phyloP scores from a whole-genome alignment of 2,329 filamentous ascomycete genomes.

The Cladosporium sp. region DNA sequence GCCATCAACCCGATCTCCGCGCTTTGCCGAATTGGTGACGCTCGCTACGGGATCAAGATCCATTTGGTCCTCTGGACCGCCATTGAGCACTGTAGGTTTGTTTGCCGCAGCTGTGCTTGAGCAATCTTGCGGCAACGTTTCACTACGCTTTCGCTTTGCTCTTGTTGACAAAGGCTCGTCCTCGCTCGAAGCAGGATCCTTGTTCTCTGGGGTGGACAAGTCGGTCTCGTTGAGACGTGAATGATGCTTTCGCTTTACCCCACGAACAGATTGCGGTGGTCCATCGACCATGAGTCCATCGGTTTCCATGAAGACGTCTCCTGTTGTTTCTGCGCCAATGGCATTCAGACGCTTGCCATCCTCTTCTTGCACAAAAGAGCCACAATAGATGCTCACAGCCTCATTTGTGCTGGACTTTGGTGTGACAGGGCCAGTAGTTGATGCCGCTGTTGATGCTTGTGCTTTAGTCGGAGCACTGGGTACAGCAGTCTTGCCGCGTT shows the following conservation, averaged over 20 bases:
- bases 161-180: slow-evolving; percentile 16
- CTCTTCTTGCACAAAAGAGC: not conserved
- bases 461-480: not conserved
- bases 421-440: not conserved
- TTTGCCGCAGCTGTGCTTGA: not conserved
- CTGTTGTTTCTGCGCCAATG: not conserved
- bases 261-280: not conserved
- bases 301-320: not conserved
- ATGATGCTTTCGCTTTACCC: not conserved
- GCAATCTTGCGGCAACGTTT: not conserved
- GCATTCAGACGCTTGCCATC: not conserved
- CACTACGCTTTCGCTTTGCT: not conserved
- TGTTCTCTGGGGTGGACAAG: not conserved
- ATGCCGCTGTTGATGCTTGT: not conserved
- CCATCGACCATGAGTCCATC: not conserved
- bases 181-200: not conserved
- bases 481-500: not conserved
- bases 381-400: not conserved
- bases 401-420: slow-evolving; percentile 12
- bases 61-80: not conserved
- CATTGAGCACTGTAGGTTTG: not conserved
- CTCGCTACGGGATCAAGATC: not conserved
- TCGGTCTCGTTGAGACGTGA: not conserved
- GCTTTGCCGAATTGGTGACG: not conserved
- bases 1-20: not conserved